These are phyloP conservation scores for Apiospora rasikravindrae DNA, from an alignment of 2,329 filamentous ascomycete genomes.

Conservation along the genomic window DNA sequence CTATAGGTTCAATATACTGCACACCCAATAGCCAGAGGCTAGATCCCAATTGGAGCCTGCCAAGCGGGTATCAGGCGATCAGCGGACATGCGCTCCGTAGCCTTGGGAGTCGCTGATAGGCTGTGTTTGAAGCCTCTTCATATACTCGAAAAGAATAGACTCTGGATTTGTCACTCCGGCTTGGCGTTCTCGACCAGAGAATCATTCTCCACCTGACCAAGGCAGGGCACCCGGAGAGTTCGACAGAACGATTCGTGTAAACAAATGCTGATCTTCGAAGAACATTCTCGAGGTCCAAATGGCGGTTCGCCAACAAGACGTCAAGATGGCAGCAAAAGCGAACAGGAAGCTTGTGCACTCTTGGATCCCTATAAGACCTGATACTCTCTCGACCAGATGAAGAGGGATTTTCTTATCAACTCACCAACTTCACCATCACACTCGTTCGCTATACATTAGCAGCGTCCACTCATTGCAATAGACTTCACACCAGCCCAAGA, in stretches of 20 bases:
- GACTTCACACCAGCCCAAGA: not conserved
- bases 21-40: not conserved
- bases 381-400: not conserved
- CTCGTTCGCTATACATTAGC: not conserved
- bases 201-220: not conserved
- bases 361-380: not conserved
- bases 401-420: not conserved
- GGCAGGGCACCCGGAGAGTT: not conserved
- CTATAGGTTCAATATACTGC: not conserved
- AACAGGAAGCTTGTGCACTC: not conserved
- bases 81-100: not conserved
- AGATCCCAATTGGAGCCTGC: not conserved
- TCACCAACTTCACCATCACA: not conserved
- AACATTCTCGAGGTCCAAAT: not conserved
- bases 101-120: not conserved
- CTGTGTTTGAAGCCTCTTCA: not conserved
- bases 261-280: not conserved
- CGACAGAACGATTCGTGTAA: not conserved
- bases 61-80: not conserved
- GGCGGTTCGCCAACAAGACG: not conserved
- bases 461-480: not conserved
- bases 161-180: not conserved
- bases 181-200: not conserved
- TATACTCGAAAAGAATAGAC: slow-evolving; percentile 4
- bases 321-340: not conserved